Evolutionary conservation across 73 alveolate species (phyloP), one percentile per base, ranked within the genome.

Genomic region (Paramecium primaurelia): DNA sequence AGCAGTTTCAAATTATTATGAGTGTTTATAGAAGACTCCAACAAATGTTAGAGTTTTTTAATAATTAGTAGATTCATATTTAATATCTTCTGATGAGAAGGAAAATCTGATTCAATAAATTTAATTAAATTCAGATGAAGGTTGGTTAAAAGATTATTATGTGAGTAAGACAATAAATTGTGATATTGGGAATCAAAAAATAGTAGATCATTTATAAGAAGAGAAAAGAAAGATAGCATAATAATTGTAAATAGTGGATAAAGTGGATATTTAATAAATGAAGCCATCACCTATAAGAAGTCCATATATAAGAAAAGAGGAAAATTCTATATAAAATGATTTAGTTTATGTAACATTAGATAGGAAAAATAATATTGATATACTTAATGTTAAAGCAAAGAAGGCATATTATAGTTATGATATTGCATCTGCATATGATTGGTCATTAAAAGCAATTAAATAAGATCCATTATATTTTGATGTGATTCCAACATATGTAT

Each of bases 321-420:
- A 92, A 60, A 37, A 85, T 77, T 42, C 75, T 1, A 42, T 45
- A n/a, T 7, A 12, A 22, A 73, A 80, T 80, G 77, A 80, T 11
- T 26, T 28, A 26, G 95, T 97, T 42, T 93, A 95, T 87, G 97
- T 95, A 28, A 92, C 95, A n/a, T 95, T 98, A 36, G 80, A 93
- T 18, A 92, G 92, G 73, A 93, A 94, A 49, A 96, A 95, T 59
- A 95, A 95, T 77, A 96, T 96, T 58, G 98, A 97, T 88, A 86
- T 98, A 58, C 92, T 95, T 95, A 64, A 93, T 40, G 96, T 98
- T 90, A 98, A 97, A 92, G 99, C 99, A 3, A 99, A 97, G 93
- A 95, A 95, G 86, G 93, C 91, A 44, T 97, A 95, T 86, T 95
- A 97, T 92, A 96, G 96, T 58, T 95, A 98, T 90, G 98, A 98